Conservation (phyloP, 2,329 filamentous ascomycete species). For the Helicocarpus griseus region DNA sequence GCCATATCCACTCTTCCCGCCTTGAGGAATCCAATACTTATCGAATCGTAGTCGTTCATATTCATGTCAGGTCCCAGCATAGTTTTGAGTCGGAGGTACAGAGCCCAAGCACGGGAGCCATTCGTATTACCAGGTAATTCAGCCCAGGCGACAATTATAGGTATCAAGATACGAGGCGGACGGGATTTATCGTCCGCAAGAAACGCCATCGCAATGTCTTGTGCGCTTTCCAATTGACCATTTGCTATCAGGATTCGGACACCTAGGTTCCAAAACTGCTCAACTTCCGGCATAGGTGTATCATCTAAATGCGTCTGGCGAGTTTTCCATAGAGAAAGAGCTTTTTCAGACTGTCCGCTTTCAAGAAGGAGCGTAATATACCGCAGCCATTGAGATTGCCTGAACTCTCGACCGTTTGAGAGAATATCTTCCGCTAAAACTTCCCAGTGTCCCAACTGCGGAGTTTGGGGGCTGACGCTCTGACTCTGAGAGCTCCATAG, state of each 20-base stretch:
- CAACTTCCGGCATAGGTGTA: constrained; percentile 25
- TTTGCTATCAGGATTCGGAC: constrained; percentile 41
- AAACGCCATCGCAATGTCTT: constrained; percentile 38
- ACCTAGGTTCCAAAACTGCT: constrained; percentile 40
- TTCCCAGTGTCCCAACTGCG: constrained; percentile 50
- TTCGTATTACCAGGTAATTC: constrained; percentile 40
- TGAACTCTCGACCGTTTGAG: constrained; percentile 47
- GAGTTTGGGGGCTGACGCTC: constrained; percentile 35
- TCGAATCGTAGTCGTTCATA: constrained; percentile 66
- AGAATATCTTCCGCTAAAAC: constrained; percentile 57
- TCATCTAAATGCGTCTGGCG: constrained; percentile 45
- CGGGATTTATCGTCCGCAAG: constrained; percentile 24
- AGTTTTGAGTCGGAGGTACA: constrained; percentile 56
- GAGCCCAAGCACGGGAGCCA: constrained; percentile 53
- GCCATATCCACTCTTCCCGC: constrained; percentile 57
- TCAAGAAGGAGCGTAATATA: constrained; percentile 61
- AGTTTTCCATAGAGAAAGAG: constrained; percentile 55
- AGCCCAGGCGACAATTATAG: constrained; percentile 60
- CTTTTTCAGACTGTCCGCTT: constrained; percentile 50
- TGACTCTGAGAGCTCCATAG: constrained; percentile 53
- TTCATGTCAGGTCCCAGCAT: constrained; percentile 52
- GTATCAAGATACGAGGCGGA: constrained; percentile 40
- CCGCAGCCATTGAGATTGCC: constrained; percentile 50
- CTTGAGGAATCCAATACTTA: constrained; percentile 61
- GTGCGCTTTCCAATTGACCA: constrained; percentile 39